A percentile compares a stretch with the other conserved stretches of the same genome.
Evolutionary conservation across 2,329 filamentous ascomycete species (phyloP).

Genomic region (Hymenoscyphus albidus): DNA sequence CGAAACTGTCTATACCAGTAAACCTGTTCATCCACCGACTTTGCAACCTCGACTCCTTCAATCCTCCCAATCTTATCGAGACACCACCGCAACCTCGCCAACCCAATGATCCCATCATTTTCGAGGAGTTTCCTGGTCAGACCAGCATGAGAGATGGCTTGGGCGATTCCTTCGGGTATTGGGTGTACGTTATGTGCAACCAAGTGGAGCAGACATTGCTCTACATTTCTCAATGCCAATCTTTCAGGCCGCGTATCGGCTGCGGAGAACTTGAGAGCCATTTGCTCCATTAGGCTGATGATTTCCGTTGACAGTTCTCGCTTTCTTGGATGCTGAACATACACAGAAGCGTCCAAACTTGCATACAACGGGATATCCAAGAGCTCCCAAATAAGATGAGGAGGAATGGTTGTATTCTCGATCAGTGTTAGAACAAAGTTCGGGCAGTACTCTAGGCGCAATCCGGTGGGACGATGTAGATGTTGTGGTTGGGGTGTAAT

Average conservation of each 20-base stretch:
- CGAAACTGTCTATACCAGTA: conserved; percentile 11
- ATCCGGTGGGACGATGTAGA: conserved; percentile 5
- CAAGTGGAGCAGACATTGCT: conserved; percentile 28
- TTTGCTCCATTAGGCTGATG: conserved; percentile 23
- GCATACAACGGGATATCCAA: conserved; percentile 22
- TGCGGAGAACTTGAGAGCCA: conserved; percentile 30
- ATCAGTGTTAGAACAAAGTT: conserved; percentile 26
- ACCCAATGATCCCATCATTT: conserved; percentile 18
- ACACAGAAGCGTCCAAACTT: neutral
- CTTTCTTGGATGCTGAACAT: neutral
- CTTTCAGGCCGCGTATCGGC: conserved; percentile 14
- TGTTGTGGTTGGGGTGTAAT: conserved; percentile 8
- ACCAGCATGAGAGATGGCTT: conserved; percentile 22
- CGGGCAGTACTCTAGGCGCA: conserved; percentile 14
- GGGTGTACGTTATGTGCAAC: conserved; percentile 19
- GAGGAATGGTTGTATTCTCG: conserved; percentile 10
- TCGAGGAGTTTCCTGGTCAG: conserved; percentile 24
- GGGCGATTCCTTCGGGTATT: conserved; percentile 22
- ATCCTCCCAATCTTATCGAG: conserved; percentile 21
- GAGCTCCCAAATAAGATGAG: conserved; percentile 23
- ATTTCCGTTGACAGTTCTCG: conserved; percentile 15
- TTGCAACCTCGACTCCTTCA: conserved; percentile 30
- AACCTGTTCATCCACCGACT: conserved; percentile 21
- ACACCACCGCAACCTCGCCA: conserved; percentile 25
- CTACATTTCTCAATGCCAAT: conserved; percentile 29